A percentile compares a stretch with the other conserved stretches of the same genome.
Conservation (phyloP, 2,329 filamentous ascomycete species). For the Fusarium euwallaceae region DNA sequence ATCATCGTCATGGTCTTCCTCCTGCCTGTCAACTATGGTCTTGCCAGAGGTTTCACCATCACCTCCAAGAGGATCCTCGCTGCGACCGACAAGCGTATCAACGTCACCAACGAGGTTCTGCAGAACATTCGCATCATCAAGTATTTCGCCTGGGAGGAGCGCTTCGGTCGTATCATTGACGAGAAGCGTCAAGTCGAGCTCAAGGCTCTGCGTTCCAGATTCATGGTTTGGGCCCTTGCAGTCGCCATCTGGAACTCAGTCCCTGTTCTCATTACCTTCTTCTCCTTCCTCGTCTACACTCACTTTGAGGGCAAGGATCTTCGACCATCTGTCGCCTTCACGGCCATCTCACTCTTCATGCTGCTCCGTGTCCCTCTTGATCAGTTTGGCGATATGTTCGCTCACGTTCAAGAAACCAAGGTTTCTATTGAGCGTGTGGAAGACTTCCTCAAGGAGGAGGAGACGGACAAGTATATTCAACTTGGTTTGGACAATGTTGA, state of each 20-base stretch:
- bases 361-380: constrained; percentile 93
- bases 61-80: constrained; percentile 93
- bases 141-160: constrained; percentile 97
- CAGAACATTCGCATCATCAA: constrained; percentile 99
- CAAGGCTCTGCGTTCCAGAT: constrained; percentile 81
- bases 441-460: constrained; percentile 91
- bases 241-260: constrained; percentile 98
- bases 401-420: constrained; percentile 96
- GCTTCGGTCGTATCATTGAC: constrained; percentile 87
- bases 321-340: constrained; percentile 94
- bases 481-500: constrained; percentile 78
- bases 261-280: constrained; percentile 94
- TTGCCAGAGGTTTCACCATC: constrained; percentile 86
- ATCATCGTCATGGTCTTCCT: constrained; percentile 91
- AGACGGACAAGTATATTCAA: constrained; percentile 95
- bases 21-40: constrained; percentile 89
- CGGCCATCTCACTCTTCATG: constrained; percentile 94
- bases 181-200: constrained; percentile 89
- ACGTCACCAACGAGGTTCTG: constrained; percentile 95
- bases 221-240: constrained; percentile 90
- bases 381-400: constrained; percentile 98
- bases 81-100: constrained; percentile 94
- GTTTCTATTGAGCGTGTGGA: constrained; percentile 98
- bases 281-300: constrained; percentile 95
- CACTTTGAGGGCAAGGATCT: constrained; percentile 89